Base-by-base conservation (phyloP, 1,139 yeast species). In the Candida dubliniensis region DNA sequence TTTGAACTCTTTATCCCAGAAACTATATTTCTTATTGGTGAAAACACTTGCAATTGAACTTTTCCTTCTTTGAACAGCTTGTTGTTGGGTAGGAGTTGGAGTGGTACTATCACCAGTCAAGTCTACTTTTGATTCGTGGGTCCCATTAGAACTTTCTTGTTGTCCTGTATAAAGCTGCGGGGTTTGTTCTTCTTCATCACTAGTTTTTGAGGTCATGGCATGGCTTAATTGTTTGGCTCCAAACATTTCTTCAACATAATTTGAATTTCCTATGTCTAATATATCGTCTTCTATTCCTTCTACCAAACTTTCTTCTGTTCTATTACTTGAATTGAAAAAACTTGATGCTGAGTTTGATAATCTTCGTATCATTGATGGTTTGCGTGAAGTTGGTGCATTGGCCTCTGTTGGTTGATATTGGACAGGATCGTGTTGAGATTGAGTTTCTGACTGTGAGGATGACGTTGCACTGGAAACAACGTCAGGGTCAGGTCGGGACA, bases 1-100 rank as follows among this genome's bases (percentile, higher is more conserved):
- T 35, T 26, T 34, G 47, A 61, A 62, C 9, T 56, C 64, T 32
- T 58, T 47, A 43, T 65, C 69, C 69, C 69, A 66, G 43, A 63
- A 59, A 2, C 63, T 63, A 14, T 60, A 43, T 42, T 63, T 62
- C 29, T 41, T 40, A 8, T 12, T 43, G 43, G 42, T 58, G 31
- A 60, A 49, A 8, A 58, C 50, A 8, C 60, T 46, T 0, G 47
- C 58, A n/a, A 60, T 52, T 1, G 67, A 59, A 32, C 60, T 54
- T 32, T 48, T 47, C 31, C 63, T 47, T 24, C 60, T 41, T 26
- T 39, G 40, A 2, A 32, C 35, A 26, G 36, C 41, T 12, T 27
- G 36, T 13, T 24, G 38, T 2, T 8, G 38, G 14, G 31, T 18
- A 2, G 12, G 7, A 4, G 15, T 13, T 1, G 38, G 38, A 14